These are phyloP conservation scores for Eustoma russellianum DNA, from an alignment of 257 asterid genomes.

Conservation along the genomic window DNA sequence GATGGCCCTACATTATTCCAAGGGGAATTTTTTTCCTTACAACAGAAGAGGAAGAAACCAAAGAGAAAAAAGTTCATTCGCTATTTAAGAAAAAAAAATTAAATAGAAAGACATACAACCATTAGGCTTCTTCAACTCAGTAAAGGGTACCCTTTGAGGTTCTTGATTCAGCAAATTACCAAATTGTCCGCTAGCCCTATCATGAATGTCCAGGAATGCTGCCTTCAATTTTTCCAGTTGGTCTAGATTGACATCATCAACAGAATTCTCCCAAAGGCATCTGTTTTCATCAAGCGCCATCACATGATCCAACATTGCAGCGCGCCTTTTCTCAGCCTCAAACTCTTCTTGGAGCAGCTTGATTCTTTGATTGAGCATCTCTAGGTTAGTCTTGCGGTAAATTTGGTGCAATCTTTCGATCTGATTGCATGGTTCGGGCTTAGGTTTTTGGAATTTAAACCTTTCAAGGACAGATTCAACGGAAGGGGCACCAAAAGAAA, in stretches of 20 bases:
- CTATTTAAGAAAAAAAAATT: no score
- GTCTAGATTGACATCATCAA: background rate
- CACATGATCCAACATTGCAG: background rate
- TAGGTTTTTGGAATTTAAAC: background rate
- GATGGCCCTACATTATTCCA: no score
- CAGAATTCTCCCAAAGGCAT: background rate
- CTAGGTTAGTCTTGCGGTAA: background rate
- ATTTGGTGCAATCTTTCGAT: background rate
- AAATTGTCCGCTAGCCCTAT: no score
- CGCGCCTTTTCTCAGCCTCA: background rate
- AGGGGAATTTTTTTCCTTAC: no score
- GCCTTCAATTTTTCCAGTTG: background rate
- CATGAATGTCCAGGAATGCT: no score
- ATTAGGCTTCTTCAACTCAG: no score
- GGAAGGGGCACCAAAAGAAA: constrained; percentile 5
- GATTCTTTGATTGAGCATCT: background rate
- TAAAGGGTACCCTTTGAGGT: no score
- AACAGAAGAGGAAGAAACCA: no score
- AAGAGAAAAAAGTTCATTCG: no score
- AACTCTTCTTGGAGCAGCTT: background rate
- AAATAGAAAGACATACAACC: no score
- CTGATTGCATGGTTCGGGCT: background rate
- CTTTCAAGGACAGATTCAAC: background rate
- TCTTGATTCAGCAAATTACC: no score
- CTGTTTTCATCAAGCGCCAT: background rate